Evolutionary conservation across 257 asterid species (phyloP).

Genomic region (Fraxinus quadrangulata): DNA sequence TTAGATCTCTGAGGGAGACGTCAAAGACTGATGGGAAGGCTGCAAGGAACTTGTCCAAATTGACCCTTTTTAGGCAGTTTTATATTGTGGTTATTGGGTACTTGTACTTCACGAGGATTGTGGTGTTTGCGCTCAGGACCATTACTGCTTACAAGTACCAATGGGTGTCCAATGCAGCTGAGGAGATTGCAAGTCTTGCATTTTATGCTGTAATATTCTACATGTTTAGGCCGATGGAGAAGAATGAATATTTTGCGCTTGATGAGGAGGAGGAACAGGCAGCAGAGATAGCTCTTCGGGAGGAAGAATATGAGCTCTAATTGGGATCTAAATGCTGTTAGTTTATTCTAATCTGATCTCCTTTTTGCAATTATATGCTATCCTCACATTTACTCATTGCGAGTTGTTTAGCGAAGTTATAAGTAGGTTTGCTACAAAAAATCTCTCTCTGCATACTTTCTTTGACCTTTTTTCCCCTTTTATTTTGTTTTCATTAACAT

Average conservation of each 20-base stretch:
- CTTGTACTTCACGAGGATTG: slow-evolving; percentile 91
- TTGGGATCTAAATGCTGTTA: slow-evolving; percentile 29
- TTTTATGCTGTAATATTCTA: slow-evolving; percentile 80
- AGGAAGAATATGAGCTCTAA: slow-evolving; percentile 93
- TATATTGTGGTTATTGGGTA: slow-evolving; percentile 94
- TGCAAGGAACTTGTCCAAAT: slow-evolving; percentile 83
- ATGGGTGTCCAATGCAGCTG: slow-evolving; percentile 94
- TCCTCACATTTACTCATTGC: slow-evolving; percentile 26
- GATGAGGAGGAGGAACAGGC: slow-evolving; percentile 95
- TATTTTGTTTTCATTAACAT: slow-evolving; percentile 22
- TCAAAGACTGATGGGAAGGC: slow-evolving; percentile 99
- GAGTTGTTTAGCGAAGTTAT: slow-evolving; percentile 35
- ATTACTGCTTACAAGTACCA: slow-evolving; percentile 89
- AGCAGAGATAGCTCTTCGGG: slow-evolving; percentile 85
- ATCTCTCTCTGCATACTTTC: slow-evolving; percentile 30
- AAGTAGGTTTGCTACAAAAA: slow-evolving; percentile 35
- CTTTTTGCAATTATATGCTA: slow-evolving; percentile 28
- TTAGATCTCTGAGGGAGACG: slow-evolving; percentile 93
- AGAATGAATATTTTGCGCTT: slow-evolving; percentile 83
- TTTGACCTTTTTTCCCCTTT: slow-evolving; percentile 6
- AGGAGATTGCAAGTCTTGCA: slow-evolving; percentile 87
- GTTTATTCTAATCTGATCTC: slow-evolving; percentile 5
- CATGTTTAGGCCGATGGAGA: slow-evolving; percentile 95
- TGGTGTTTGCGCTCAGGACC: slow-evolving; percentile 89
- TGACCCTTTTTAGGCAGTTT: slow-evolving; percentile 94